Percentiles rank a stretch among this genome's conserved stretches.
These are phyloP conservation scores for Craspedostauros australis DNA, from an alignment of 108 stramenopile species.

Conservation along the genomic window DNA sequence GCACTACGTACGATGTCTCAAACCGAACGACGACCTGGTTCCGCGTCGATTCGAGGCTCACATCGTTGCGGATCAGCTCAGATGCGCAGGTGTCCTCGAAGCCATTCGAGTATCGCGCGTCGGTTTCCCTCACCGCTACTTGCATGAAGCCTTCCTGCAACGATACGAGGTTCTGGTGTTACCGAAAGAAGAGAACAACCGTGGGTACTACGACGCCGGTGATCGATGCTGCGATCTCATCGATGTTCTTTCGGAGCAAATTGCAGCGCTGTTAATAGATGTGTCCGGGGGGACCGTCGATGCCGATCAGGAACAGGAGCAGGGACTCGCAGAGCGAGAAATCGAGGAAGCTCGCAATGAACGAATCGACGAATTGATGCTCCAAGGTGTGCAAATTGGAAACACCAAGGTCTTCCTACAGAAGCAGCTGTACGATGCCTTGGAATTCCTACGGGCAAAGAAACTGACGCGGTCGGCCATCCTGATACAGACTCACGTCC, in stretches of 20 bases:
- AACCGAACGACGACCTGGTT: conserved; percentile 91
- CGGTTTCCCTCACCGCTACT: conserved; percentile 93
- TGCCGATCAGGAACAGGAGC: no score
- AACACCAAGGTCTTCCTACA: conserved; percentile 82
- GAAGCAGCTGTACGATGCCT: conserved; percentile 61
- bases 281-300: no score
- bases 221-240: no score
- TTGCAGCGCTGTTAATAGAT: background rate
- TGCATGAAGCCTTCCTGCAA: conserved; percentile 75
- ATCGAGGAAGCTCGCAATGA: no score
- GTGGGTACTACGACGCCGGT: no score
- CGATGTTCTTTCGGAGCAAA: no score
- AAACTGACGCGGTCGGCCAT: conserved; percentile 36
- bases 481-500: conserved; percentile 35
- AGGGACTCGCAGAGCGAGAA: no score
- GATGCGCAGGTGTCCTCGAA: conserved; percentile 97
- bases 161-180: conserved; percentile 61
- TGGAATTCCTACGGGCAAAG: conserved; percentile 63
- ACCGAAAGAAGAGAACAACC: no score
- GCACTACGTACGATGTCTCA: conserved; percentile 98
- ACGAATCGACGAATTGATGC: no score
- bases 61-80: conserved; percentile 87
- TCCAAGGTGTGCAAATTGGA: conserved; percentile 85
- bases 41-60: conserved; percentile 61
- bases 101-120: conserved; percentile 97